These are phyloP conservation scores for Gonapodya prolifera DNA, from an alignment of 192 early-diverging fungal genomes.

Conservation along the genomic window DNA sequence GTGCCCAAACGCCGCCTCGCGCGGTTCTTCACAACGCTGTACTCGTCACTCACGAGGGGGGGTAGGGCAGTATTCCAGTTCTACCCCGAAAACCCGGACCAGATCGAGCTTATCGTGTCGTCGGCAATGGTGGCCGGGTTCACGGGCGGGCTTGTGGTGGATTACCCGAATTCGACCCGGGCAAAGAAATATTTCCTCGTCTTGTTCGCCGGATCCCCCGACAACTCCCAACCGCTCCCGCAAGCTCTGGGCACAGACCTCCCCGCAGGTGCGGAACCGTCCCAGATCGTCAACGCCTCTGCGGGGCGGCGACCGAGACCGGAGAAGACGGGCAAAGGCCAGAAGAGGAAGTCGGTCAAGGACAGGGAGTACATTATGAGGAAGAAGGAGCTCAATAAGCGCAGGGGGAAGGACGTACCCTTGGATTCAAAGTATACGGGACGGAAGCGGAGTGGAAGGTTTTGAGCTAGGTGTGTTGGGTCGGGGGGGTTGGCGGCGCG, in stretches of 20 bases:
- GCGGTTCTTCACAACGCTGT: slow-evolving; percentile 90
- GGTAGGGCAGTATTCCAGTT: slow-evolving; percentile 91
- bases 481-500: too few species aligned
- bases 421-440: slow-evolving; percentile 87
- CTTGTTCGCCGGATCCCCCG: slow-evolving; percentile 77
- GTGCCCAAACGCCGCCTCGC: slow-evolving; percentile 66
- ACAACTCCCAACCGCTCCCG: neutral
- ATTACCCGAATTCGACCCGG: slow-evolving; percentile 92
- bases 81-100: slow-evolving; percentile 91
- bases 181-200: slow-evolving; percentile 96
- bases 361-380: slow-evolving; percentile 78
- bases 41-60: slow-evolving; percentile 76
- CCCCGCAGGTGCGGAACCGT: neutral
- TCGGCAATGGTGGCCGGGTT: slow-evolving; percentile 85
- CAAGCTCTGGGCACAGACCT: slow-evolving; percentile 50
- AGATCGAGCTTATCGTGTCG: slow-evolving; percentile 83
- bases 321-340: slow-evolving; percentile 7
- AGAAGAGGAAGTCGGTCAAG: slow-evolving; percentile 42
- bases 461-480: too few species aligned
- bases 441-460: slow-evolving; percentile 75
- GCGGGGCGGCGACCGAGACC: neutral
- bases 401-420: slow-evolving; percentile 62
- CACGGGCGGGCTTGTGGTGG: slow-evolving; percentile 86
- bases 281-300: neutral
- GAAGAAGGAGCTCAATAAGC: slow-evolving; percentile 78